phyloP scores from a whole-genome alignment of 2,329 filamentous ascomycete genomes.

The Leptodontidium sp. region DNA sequence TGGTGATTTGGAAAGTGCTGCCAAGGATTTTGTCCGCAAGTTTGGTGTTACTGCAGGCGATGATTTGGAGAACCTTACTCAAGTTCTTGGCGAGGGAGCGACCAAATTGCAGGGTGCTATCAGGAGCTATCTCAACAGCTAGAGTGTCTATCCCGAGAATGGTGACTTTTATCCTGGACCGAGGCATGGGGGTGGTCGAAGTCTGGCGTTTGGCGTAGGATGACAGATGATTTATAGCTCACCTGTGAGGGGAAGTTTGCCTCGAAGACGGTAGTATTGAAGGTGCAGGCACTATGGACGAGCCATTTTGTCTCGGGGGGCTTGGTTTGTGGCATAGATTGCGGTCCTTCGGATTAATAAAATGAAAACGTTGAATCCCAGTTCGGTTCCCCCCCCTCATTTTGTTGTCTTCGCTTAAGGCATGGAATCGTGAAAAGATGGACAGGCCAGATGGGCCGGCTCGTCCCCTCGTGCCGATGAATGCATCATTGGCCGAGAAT shows the following conservation, averaged over 20 bases:
- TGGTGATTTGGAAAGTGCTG: constrained; percentile 89
- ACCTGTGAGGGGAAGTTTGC: neutral
- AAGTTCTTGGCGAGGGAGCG: constrained; percentile 85
- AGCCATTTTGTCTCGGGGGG: constrained; percentile 16
- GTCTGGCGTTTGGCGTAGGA: constrained; percentile 29
- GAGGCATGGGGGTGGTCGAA: constrained; percentile 17
- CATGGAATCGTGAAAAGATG: too few species aligned
- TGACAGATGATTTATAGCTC: constrained; percentile 11
- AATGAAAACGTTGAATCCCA: neutral
- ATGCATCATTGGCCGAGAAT: too few species aligned
- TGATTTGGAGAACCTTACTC: constrained; percentile 89
- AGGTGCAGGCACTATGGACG: neutral
- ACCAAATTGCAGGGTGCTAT: constrained; percentile 81
- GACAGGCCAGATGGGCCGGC: too few species aligned
- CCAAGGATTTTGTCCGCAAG: constrained; percentile 94
- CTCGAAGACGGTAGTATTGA: constrained; percentile 1
- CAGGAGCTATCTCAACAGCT: constrained; percentile 69
- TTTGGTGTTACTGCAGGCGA: constrained; percentile 97
- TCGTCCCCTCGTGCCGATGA: too few species aligned
- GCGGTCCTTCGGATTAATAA: constrained; percentile 26
- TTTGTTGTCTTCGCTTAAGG: too few species aligned
- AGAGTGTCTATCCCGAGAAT: constrained; percentile 31
- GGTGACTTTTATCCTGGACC: neutral
- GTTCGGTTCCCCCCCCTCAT: neutral
- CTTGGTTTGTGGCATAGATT: constrained; percentile 37